phyloP scores from a whole-genome alignment of 1,284 basidiomycete genomes.

The Athelia sp. region DNA sequence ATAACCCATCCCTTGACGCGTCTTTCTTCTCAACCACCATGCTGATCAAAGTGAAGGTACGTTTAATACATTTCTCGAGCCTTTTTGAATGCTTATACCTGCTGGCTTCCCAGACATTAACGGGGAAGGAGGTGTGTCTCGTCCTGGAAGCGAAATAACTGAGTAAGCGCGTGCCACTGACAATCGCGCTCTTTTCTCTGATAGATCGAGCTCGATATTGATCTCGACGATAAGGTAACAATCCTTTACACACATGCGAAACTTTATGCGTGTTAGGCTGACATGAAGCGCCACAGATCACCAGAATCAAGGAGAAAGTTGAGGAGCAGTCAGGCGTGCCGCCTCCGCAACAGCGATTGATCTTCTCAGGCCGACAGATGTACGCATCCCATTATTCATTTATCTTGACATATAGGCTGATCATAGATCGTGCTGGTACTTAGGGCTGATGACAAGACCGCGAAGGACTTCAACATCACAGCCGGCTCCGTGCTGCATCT shows the following conservation, averaged over 20 bases:
- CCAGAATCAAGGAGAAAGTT: slow-evolving; percentile 96
- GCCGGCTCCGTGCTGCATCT: slow-evolving; percentile 88
- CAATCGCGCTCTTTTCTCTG: slow-evolving; percentile 2
- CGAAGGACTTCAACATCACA: slow-evolving; percentile 76
- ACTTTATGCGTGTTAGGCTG: neutral
- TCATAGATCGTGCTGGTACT: slow-evolving; percentile 1
- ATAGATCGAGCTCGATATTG: slow-evolving; percentile 95
- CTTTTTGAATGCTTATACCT: slow-evolving; percentile 8
- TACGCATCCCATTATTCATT: slow-evolving; percentile 38
- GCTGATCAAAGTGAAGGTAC: slow-evolving; percentile 82
- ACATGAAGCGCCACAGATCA: slow-evolving; percentile 52
- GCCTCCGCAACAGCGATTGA: slow-evolving; percentile 93
- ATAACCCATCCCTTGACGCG: neutral
- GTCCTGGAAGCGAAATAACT: neutral
- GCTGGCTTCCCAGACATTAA: slow-evolving; percentile 63
- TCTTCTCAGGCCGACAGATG: slow-evolving; percentile 95
- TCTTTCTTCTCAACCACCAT: slow-evolving; percentile 38
- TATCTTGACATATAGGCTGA: neutral
- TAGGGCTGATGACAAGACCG: slow-evolving; percentile 85
- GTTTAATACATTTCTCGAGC: slow-evolving; percentile 8
- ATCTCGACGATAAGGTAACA: slow-evolving; percentile 82
- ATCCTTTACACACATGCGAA: neutral
- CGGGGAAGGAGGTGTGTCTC: slow-evolving; percentile 79
- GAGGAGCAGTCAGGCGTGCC: slow-evolving; percentile 99
- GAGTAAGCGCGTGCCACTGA: neutral